Evolutionary conservation across 345 rosid genomes (phyloP), one percentile per base, ranked within the genome.

Genomic region (Salix arbutifolia): DNA sequence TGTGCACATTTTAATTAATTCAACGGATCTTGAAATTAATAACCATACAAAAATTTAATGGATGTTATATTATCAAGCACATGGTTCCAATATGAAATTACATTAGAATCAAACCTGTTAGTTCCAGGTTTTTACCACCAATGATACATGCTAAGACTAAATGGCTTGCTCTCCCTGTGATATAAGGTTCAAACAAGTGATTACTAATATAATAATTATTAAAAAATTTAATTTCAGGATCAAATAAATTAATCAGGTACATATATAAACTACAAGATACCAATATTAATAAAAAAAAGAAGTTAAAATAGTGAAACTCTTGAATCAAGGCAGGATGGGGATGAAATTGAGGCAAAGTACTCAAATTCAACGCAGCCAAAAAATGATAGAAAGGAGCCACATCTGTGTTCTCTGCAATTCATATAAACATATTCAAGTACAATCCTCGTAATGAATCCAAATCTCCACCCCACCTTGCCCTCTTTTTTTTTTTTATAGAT

Each of bases 111-210:
- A 35, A 33, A 33, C 1, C 7, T 33, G 1, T 5, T 33, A 33
- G 1, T 33, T 33, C 0, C 1, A 33, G 4, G 4, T 0, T 33
- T 4, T 33, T 33, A 33, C 6, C 1, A 33, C 6, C 0, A 33
- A 6, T 33, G 1, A 0, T 5, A 33, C 1, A 33, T 4, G 37
- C 1, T 33, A 0, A 0, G 6, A 33, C 37, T 33, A 4, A 33
- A 4, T 0, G 0, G 1, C 5, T 33, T 33, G 37, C 0, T 31
- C 0, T 31, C 0, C 33, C 0, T 4, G 6, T 33, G 0, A 0
- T 4, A 33, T 0, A 0, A 33, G 35, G 35, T 33, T 33, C 0
- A 33, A 33, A 0, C 35, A 0, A 33, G 35, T 33, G 1, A 0
- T 33, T 33, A 0, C 0, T 33, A 5, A 35, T 35, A 35, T 35